Percentiles rank a stretch among this genome's conserved stretches.
Conservation (phyloP, 2,329 filamentous ascomycete species). For the Bipolaris victoriae region DNA sequence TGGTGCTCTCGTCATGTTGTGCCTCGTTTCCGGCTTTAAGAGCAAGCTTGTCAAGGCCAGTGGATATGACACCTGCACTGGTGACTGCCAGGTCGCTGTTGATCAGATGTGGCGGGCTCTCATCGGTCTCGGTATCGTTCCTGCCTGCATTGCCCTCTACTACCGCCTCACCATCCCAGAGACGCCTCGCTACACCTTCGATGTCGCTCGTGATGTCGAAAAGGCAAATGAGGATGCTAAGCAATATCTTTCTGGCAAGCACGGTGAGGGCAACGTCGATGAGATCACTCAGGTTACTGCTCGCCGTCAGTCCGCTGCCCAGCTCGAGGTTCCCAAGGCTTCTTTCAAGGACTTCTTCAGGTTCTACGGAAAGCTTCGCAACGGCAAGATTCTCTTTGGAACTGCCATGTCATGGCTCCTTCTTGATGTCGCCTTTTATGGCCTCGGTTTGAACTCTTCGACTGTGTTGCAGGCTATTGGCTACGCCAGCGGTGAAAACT, state of each 20-base stretch:
- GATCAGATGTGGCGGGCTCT: constrained; percentile 53
- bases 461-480: constrained; percentile 75
- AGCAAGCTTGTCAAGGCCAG: constrained; percentile 27
- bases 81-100: constrained; percentile 41
- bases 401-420: constrained; percentile 77
- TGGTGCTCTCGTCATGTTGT: constrained; percentile 46
- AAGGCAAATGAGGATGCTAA: constrained; percentile 71
- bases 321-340: constrained; percentile 71
- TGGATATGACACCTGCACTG: constrained; percentile 36
- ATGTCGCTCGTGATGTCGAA: constrained; percentile 49
- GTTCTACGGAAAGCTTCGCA: constrained; percentile 74
- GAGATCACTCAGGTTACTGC: constrained; percentile 68
- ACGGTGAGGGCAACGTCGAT: constrained; percentile 67
- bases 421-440: constrained; percentile 65
- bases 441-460: constrained; percentile 74
- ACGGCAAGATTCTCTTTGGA: constrained; percentile 74
- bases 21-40: constrained; percentile 42
- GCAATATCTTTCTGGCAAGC: constrained; percentile 73
- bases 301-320: constrained; percentile 59
- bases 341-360: constrained; percentile 72
- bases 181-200: constrained; percentile 51
- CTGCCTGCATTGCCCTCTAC: constrained; percentile 51
- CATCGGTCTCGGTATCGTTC: constrained; percentile 51
- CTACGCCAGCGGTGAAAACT: constrained; percentile 65
- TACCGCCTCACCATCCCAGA: constrained; percentile 53